Conservation (phyloP, 2,329 filamentous ascomycete species). For the Colletotrichum coccodes region DNA sequence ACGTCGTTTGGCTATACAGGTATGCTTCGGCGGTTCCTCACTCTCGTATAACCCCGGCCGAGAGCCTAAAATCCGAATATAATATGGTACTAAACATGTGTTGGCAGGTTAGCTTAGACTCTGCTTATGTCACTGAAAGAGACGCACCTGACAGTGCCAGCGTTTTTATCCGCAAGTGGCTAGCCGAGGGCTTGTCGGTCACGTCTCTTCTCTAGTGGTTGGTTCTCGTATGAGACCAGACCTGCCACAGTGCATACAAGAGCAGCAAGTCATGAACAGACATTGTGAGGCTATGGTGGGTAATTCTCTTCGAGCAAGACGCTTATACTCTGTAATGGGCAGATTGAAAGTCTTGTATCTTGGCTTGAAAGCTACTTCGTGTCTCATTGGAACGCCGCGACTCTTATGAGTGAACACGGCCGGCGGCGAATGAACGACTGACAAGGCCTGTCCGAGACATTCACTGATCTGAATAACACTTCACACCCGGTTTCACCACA, state of each 20-base stretch:
- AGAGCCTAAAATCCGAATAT: no score
- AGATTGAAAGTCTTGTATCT: not conserved
- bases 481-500: not conserved
- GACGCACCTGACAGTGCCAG: not conserved
- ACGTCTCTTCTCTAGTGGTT: not conserved
- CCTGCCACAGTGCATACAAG: not conserved
- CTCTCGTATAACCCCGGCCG: not conserved
- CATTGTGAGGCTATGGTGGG: not conserved
- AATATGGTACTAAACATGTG: no score
- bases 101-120: not conserved
- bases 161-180: not conserved
- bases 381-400: not conserved
- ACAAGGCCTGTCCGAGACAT: not conserved
- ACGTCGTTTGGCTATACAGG: not conserved
- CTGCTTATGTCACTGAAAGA: not conserved
- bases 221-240: not conserved
- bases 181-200: not conserved
- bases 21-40: not conserved
- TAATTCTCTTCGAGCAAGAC: no score
- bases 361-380: no score
- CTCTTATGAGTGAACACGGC: not conserved
- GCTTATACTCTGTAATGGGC: not conserved
- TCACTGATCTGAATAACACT: not conserved
- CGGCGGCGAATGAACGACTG: not conserved
- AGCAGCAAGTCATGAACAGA: not conserved